Base-by-base conservation (phyloP, 73 alveolate species). In the Effrenium voratum region DNA sequence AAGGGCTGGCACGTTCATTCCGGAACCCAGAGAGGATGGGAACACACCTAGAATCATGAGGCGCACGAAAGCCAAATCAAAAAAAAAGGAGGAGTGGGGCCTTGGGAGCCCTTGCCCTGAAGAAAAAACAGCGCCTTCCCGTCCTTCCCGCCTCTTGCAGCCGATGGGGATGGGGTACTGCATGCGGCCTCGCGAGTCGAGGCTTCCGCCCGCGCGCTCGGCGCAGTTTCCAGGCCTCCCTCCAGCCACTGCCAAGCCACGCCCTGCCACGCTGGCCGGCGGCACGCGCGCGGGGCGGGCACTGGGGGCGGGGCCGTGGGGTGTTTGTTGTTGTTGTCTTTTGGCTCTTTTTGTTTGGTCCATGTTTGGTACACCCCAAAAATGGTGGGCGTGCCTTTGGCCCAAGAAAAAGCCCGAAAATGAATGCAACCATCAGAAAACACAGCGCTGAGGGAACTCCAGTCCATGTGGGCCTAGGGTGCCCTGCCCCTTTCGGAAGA, bases 191-290 rank as follows among this genome's bases (percentile, higher is more conserved):
- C 75, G 92, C 92, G 19, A 26, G 16, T 30, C 44, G 26, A 8
- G 36, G n/a, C 59, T 24, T 41, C 50, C 2, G 19, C 59, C 52
- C n/a, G 32, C 57, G 10, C 40, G 32, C n/a, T 36, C 36, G 52
- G 26, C 19, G 10, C 36, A 6, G 13, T 22, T 40, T 15, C 59
- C 24, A 10, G 49, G 73, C 92, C 92, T 81, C 75, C 70, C 47
- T 49, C 92, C 47, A 81, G 68, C 92, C 92, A 81, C 36, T 81
- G 92, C 92, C 92, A 81, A 46, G 92, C 92, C 36, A 81, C 92
- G 43, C 15, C 38, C 92, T 81, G 92, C 40, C 22, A 43, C 26
- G 59, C 50, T 3, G 0, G 16, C 43, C n/a, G n/a, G n/a, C 28
- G 66, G 30, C 34, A 59, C 22, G 30, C 22, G 34, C 68, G 68